These are phyloP conservation scores for Metschnikowia shivogae DNA, from an alignment of 805 yeast species.

Conservation along the genomic window DNA sequence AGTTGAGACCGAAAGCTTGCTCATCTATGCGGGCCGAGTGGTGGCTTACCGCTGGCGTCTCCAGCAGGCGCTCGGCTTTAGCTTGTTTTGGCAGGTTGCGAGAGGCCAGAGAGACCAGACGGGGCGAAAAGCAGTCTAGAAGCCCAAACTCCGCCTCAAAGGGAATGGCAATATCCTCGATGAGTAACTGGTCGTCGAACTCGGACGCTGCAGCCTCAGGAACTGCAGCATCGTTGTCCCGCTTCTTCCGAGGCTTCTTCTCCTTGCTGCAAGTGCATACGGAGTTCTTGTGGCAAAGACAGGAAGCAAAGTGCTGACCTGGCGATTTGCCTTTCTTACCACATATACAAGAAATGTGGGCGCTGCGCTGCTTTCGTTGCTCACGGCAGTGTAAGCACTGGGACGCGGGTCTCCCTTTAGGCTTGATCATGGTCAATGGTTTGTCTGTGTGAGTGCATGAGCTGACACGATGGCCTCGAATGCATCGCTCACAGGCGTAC, in stretches of 20 bases:
- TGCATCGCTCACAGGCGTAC: slow-evolving; percentile 94
- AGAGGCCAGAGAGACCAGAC: background rate
- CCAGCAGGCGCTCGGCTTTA: background rate
- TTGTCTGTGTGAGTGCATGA: slow-evolving; percentile 90
- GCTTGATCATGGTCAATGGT: slow-evolving; percentile 88
- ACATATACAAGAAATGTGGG: slow-evolving; percentile 70
- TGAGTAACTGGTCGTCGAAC: background rate
- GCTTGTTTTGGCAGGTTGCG: background rate
- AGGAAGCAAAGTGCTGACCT: slow-evolving; percentile 33
- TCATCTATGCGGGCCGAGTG: background rate
- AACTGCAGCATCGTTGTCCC: background rate
- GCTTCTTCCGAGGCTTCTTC: slow-evolving; percentile 17
- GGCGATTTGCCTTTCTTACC: slow-evolving; percentile 47
- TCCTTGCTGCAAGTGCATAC: slow-evolving; percentile 38
- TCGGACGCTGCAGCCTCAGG: background rate
- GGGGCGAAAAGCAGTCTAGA: slow-evolving; percentile 33
- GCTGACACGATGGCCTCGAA: slow-evolving; percentile 93
- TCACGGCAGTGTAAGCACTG: slow-evolving; percentile 87
- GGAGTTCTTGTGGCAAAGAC: slow-evolving; percentile 36
- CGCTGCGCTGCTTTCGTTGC: slow-evolving; percentile 59
- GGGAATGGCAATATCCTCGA: slow-evolving; percentile 30
- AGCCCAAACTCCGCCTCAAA: slow-evolving; percentile 36
- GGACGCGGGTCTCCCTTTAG: slow-evolving; percentile 93
- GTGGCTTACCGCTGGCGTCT: background rate
- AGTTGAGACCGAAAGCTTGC: slow-evolving; percentile 5